Conservation (phyloP, 1,284 basidiomycete genomes). For the Sphagnurus paluster region DNA sequence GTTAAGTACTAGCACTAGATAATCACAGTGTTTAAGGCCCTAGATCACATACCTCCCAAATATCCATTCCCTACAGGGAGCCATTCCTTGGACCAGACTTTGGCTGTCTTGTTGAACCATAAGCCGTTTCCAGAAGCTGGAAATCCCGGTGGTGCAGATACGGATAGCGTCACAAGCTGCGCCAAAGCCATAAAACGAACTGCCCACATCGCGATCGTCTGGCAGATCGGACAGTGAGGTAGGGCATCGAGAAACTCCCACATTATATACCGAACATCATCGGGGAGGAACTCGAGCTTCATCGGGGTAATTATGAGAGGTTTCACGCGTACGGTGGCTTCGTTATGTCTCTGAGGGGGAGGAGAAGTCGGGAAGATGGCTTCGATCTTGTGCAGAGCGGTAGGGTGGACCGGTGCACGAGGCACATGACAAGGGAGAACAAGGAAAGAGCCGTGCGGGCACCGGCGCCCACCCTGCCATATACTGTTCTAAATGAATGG, state of each 20-base stretch:
- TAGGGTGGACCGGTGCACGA: slow-evolving; percentile 10
- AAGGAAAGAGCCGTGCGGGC: slow-evolving; percentile 16
- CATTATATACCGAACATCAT: slow-evolving; percentile 16
- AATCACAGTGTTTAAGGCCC: background rate
- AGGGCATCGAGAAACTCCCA: slow-evolving; percentile 15
- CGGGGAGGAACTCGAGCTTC: slow-evolving; percentile 14
- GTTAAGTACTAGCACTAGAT: slow-evolving; percentile 4
- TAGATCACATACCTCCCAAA: slow-evolving; percentile 50
- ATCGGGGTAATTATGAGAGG: slow-evolving; percentile 17
- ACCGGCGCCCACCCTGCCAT: slow-evolving; percentile 6
- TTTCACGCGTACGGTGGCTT: slow-evolving; percentile 1
- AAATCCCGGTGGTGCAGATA: slow-evolving; percentile 51
- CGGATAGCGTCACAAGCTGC: slow-evolving; percentile 20
- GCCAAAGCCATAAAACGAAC: slow-evolving; percentile 21
- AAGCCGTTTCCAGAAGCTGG: slow-evolving; percentile 71
- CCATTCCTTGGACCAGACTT: slow-evolving; percentile 56
- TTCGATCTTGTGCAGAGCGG: slow-evolving; percentile 16
- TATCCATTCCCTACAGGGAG: slow-evolving; percentile 76
- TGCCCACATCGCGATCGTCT: slow-evolving; percentile 25
- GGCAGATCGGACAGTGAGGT: slow-evolving; percentile 13
- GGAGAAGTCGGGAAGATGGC: slow-evolving; percentile 10
- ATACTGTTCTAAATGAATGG: slow-evolving; percentile 6
- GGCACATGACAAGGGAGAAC: slow-evolving; percentile 19
- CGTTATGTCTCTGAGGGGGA: slow-evolving; percentile 2
- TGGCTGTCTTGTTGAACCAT: slow-evolving; percentile 61